A percentile compares a stretch with the other conserved stretches of the same genome.
Evolutionary conservation across 495 filamentous ascomycete species (phyloP).

Genomic region (Trichoderma reesei): DNA sequence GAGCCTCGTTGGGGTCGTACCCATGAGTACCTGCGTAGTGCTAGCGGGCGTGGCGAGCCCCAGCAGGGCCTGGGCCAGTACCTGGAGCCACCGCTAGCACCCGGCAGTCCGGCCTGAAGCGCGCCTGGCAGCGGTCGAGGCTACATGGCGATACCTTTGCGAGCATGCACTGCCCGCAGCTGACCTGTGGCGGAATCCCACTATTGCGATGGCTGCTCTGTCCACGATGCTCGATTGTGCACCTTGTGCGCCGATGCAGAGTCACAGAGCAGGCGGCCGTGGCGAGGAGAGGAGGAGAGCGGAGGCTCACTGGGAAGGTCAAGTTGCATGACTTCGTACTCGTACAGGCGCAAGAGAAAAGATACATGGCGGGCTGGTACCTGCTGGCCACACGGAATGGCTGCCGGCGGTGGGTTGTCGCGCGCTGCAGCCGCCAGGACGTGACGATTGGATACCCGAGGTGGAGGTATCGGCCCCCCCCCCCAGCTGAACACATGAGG

Average conservation of each 20-base stretch:
- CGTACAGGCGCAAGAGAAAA: no score
- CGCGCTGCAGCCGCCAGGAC: neutral
- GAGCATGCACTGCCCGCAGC: neutral
- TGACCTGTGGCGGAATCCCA: neutral
- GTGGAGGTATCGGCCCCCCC: no score
- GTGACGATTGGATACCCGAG: no score
- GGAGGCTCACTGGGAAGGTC: no score
- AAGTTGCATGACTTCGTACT: no score
- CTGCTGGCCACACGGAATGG: neutral
- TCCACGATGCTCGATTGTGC: no score
- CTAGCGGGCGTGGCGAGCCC: neutral
- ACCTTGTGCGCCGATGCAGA: no score
- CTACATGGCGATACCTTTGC: neutral
- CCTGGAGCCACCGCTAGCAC: neutral
- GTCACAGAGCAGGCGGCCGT: no score
- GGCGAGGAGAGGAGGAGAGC: no score
- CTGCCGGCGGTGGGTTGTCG: neutral
- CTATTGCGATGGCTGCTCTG: no score
- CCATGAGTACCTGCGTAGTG: neutral
- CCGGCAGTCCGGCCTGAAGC: neutral
- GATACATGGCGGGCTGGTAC: neutral
- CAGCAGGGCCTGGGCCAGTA: neutral
- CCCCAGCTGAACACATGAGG: no score
- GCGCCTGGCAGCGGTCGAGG: neutral
- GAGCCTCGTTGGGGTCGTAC: neutral